Base-by-base conservation (phyloP, 148 eudicot species). In the Rhododendron simsii region DNA sequence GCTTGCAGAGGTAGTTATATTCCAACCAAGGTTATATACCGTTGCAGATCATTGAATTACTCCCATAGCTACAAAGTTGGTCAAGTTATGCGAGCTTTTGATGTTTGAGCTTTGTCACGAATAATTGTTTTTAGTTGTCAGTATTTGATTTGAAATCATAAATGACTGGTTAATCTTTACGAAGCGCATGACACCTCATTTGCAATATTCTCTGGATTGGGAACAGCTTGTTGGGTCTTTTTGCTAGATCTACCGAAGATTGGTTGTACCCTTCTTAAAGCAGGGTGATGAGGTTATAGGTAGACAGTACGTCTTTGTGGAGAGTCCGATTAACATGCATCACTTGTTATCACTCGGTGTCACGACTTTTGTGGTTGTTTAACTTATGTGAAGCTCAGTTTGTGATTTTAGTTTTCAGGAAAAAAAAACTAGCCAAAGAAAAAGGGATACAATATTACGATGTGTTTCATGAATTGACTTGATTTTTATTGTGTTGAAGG, bases 1-100 rank as follows among this genome's bases (percentile, higher is more conserved):
- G 86, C 96, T 96, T 88, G 95, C 95, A 26, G 95, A 95, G 90
- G 85, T 96, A 11, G 47, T 95, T 90, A 95, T 92, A 78, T 96
- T 91, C 87, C 92, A 93, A 84, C 69, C 74, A 50, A 47, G 79
- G 59, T 47, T 75, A 73, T 84, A 30, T 30, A 69, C 12, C 47
- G 30, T 51, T 35, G 75, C n/a, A 45, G 41, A 75, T 85, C 37
- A 28, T 82, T 76, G 59, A 8, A 9, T 41, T 30, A 67, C 61
- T 55, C 23, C 61, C 47, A 30, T 71, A 13, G 73, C 45, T n/a
- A 73, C 53, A 23, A 75, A 37, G 39, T 57, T 3, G 45, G 30
- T 37, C 45, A 81, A 81, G 14, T 80, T 35, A 39, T 81, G 48
- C 21, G 84, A 33, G 65, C 44, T 39, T 39, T 39, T 5, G 6